phyloP scores from a whole-genome alignment of 73 alveolate genomes.

The Paramecium tetraurelia region DNA sequence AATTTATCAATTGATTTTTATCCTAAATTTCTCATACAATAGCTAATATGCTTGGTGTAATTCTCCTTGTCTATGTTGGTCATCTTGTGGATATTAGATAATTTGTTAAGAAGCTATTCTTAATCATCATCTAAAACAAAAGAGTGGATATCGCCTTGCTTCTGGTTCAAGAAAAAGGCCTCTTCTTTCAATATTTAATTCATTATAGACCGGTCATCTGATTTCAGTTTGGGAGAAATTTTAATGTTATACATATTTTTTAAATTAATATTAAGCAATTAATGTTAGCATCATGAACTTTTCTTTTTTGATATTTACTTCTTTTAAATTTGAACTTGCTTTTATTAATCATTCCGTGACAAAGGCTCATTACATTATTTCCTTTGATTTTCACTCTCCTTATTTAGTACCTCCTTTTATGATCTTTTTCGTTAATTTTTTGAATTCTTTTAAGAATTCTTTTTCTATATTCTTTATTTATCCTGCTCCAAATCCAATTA shows the following conservation, averaged over 20 bases:
- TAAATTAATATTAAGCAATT: background rate
- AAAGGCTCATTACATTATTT: background rate
- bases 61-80: background rate
- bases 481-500: background rate
- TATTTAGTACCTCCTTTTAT: background rate
- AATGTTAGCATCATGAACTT: background rate
- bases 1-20: background rate
- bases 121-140: conserved; percentile 36
- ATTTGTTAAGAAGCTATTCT: background rate
- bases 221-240: conserved; percentile 3
- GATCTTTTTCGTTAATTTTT: background rate
- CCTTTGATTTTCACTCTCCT: background rate
- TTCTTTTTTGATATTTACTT: background rate
- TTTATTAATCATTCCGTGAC: background rate
- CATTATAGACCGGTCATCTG: conserved; percentile 43
- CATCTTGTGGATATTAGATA: background rate
- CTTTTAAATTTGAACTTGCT: background rate
- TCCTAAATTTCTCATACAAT: conserved; percentile 14
- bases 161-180: conserved; percentile 12
- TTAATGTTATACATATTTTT: background rate
- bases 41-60: conserved; percentile 22
- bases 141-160: conserved; percentile 32
- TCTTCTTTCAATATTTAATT: conserved; percentile 38
- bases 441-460: background rate
- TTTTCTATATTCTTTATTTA: background rate